Conservation (phyloP, 805 yeast species). For the Candida schatavii region DNA sequence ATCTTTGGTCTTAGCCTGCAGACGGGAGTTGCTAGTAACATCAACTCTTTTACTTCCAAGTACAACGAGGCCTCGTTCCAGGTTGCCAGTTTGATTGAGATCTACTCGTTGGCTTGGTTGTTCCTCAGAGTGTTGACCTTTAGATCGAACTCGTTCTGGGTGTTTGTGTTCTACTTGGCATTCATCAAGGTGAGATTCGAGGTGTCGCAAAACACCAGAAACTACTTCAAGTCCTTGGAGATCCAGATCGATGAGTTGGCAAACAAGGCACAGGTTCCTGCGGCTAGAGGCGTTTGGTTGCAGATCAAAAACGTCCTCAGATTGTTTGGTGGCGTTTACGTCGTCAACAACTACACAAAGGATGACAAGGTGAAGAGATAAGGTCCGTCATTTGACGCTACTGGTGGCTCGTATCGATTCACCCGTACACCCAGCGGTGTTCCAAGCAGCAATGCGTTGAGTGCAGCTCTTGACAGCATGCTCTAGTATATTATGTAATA, state of each 20-base stretch:
- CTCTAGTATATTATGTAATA: too few relatives aligned
- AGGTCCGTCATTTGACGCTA: too few relatives aligned
- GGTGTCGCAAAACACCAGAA: conserved; percentile 68
- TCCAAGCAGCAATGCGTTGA: too few relatives aligned
- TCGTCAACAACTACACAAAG: conserved; percentile 36
- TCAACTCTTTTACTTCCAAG: conserved; percentile 31
- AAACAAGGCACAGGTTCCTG: conserved; percentile 26
- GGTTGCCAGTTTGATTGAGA: conserved; percentile 38
- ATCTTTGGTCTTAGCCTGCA: conserved; percentile 38
- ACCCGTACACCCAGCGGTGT: too few relatives aligned
- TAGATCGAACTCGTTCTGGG: conserved; percentile 60
- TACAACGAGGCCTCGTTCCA: conserved; percentile 38
- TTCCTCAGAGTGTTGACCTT: conserved; percentile 54
- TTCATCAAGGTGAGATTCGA: conserved; percentile 80
- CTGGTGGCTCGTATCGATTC: too few relatives aligned
- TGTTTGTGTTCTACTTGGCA: conserved; percentile 49
- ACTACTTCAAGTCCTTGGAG: conserved; percentile 66
- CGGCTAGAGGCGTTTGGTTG: conserved; percentile 37
- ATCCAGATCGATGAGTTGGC: conserved; percentile 40
- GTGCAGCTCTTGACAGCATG: too few relatives aligned
- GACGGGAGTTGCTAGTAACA: conserved; percentile 35
- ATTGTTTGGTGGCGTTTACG: conserved; percentile 23
- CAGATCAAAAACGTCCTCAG: conserved; percentile 29
- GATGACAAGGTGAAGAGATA: conserved; percentile 13
- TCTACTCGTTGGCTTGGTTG: conserved; percentile 44